phyloP scores from a whole-genome alignment of 2,329 filamentous ascomycete species.

The Dothidotthia symphoricarpi region DNA sequence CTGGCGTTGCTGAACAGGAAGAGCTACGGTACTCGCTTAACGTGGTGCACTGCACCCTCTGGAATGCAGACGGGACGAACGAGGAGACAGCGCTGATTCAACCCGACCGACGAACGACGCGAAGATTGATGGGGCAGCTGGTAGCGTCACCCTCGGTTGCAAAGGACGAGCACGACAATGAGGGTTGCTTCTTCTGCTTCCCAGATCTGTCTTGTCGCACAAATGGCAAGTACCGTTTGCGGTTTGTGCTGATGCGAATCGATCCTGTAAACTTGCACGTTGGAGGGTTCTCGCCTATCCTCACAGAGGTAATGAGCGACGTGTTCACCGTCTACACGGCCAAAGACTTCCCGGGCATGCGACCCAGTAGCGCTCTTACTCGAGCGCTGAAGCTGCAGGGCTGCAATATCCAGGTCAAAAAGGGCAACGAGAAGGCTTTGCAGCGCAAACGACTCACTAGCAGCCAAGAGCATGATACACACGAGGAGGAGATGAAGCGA shows the following conservation, averaged over 20 bases:
- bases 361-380: constrained; percentile 70
- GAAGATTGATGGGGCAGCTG: constrained; percentile 75
- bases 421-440: constrained; percentile 68
- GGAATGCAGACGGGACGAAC: constrained; percentile 64
- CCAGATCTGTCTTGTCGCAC: constrained; percentile 78
- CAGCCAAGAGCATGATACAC: constrained; percentile 44
- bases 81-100: constrained; percentile 70
- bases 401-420: constrained; percentile 82
- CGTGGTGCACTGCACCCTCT: constrained; percentile 75
- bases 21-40: constrained; percentile 65
- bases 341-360: constrained; percentile 84
- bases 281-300: constrained; percentile 51
- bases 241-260: constrained; percentile 71
- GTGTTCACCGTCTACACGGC: constrained; percentile 79
- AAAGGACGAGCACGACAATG: constrained; percentile 67
- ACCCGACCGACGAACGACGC: constrained; percentile 68
- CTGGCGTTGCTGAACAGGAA: constrained; percentile 50
- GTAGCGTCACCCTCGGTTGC: constrained; percentile 76
- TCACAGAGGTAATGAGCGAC: constrained; percentile 61
- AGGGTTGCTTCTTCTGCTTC: constrained; percentile 84
- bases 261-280: constrained; percentile 60
- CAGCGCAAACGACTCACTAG: constrained; percentile 43
- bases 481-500: constrained; percentile 40
- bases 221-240: constrained; percentile 71
- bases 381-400: constrained; percentile 75